phyloP scores from a whole-genome alignment of 1,284 basidiomycete genomes.

The Moesziomyces aphidis region DNA sequence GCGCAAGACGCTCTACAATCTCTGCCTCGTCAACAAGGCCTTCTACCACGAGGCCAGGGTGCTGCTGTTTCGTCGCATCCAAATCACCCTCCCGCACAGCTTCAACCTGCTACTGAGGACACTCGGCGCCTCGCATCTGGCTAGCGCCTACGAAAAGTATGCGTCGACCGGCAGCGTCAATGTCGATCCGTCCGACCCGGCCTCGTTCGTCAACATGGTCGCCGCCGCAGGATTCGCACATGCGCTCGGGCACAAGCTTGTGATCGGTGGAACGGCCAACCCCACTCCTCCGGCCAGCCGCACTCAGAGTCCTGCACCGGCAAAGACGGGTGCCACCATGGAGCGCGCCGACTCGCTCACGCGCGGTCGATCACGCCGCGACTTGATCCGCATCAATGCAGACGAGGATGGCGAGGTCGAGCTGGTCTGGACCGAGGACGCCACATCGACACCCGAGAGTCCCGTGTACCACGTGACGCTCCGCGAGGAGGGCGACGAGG shows the following conservation, averaged over 20 bases:
- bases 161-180: conserved; percentile 48
- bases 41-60: conserved; percentile 62
- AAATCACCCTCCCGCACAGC: conserved; percentile 63
- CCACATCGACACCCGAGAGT: conserved; percentile 34
- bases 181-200: conserved; percentile 50
- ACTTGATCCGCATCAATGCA: conserved; percentile 39
- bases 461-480: conserved; percentile 54
- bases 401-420: conserved; percentile 52
- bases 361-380: conserved; percentile 15
- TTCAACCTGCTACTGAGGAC: conserved; percentile 61
- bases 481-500: conserved; percentile 37
- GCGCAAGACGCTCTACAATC: conserved; percentile 56
- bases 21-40: conserved; percentile 63
- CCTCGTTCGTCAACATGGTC: conserved; percentile 59
- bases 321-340: conserved; percentile 2
- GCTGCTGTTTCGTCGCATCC: conserved; percentile 62
- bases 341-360: conserved; percentile 22
- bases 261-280: conserved; percentile 33
- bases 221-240: conserved; percentile 63
- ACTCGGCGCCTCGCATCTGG: conserved; percentile 57
- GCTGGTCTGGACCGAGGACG: conserved; percentile 56
- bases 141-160: conserved; percentile 58
- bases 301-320: conserved; percentile 35
- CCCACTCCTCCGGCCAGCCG: conserved; percentile 33
- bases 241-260: conserved; percentile 53